Evolutionary conservation across 176 grass and related monocot species (phyloP), one percentile per base, ranked within the genome.

Genomic region (Juncus inflexus): DNA sequence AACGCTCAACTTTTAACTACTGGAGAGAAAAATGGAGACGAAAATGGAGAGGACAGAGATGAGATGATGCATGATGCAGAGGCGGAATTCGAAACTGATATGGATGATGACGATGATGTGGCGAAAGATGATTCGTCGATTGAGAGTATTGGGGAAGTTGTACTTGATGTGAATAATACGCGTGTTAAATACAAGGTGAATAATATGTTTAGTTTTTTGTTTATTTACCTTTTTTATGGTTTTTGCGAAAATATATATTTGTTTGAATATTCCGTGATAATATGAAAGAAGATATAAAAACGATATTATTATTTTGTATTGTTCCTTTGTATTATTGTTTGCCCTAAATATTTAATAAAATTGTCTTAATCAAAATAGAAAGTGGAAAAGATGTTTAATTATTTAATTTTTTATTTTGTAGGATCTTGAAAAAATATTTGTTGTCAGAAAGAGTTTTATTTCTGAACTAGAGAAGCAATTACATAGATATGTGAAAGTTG

Each of bases 131-230:
- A 83, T 58, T 57, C 8, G 19, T 70, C 13, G 37, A 54, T 9
- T 56, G 38, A 70, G 6, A 58, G 67, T 80, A 80, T 92, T 75
- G 69, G 81, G 70, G 76, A 92, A 41, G 52, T 97, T 65, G 51
- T 79, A 52, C 12, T 97, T 42, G 77, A 86, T 65, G 55, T 92
- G 13, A 80, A 77, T 50, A 76, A 60, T 68, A 77, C 66, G 2
- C 75, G 61, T 58, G 77, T 91, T 40, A 89, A 84, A 86, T 91
- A 74, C 41, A 89, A 91, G 94, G 94, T 91, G 19, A 50, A 63
- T 61, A 74, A 54, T 66, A 58, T 63, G 78, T 74, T 67, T 41
- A 68, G 5, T 35, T 54, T 65, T 62, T 51, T n/a, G 53, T 35
- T 5, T 28, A 79, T 62, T 6, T 60, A 56, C 61, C 10, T 11